Evolutionary conservation across 371 early-diverging fungal species (phyloP), one percentile per base, ranked within the genome.

Genomic region (Mucor circinelloides): DNA sequence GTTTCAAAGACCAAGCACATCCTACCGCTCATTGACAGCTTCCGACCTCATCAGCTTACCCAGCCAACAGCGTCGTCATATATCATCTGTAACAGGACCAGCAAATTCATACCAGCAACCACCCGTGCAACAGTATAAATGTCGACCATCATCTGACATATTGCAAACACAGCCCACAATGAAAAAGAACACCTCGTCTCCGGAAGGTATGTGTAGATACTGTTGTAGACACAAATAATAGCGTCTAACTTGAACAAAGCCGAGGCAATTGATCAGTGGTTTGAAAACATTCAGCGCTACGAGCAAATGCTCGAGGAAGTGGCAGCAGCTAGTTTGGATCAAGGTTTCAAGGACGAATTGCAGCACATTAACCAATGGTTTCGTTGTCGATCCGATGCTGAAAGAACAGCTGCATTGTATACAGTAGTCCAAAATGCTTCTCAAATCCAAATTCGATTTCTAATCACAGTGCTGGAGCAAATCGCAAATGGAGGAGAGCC

Each of bases 351-450:
- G 73, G 97, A 97, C 60, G 98, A 98, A 77, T 85, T 98, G 46
- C 86, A 89, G 36, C 94, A 95, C 52, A 93, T 98, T 55, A 97
- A 98, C 70, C 91, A 95, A 66, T 98, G 98, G 98, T 95, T 98
- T 78, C 85, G 84, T 15, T 94, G 94, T 32, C 84, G 96, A 63
- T 87, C 93, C 0, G 96, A 97, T 71, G 91, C 95, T 23, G 98
- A 98, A 79, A 83, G 96, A 54, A 97, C 97, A 21, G 92, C 97
- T 19, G 92, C 95, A 23, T 84, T 98, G 58, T 97, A 96, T 74
- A 89, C 91, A 28, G 86, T 98, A 36, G 85, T 97, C 50, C 97
- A 96, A 75, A 93, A 95, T 78, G 89, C 94, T 9, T 94, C 93
- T 19, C 94, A 89, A 63, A 92, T 97, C 38, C 98, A 98, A 81